phyloP scores from a whole-genome alignment of 2,329 filamentous ascomycete species.

The Blastomyces parvus region DNA sequence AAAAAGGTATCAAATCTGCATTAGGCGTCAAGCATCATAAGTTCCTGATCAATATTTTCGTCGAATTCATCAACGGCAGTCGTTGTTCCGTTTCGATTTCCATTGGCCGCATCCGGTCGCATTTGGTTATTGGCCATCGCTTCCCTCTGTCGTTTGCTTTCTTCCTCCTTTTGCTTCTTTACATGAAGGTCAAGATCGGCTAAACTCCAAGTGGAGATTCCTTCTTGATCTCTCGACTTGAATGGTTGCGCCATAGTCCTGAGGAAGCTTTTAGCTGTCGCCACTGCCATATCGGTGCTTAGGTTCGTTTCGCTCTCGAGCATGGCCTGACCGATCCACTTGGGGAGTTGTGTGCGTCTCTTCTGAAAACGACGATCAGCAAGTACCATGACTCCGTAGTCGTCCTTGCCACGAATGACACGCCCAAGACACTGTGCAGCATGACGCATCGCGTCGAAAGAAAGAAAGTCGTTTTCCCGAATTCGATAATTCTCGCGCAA shows the following conservation, averaged over 20 bases:
- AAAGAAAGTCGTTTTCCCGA: slow-evolving; percentile 92
- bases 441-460: slow-evolving; percentile 99
- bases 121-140: slow-evolving; percentile 23
- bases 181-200: slow-evolving; percentile 63
- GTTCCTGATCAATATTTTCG: slow-evolving; percentile 20
- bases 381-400: slow-evolving; percentile 99
- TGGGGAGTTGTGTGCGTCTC: slow-evolving; percentile 80
- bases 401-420: slow-evolving; percentile 90
- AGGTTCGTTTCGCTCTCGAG: slow-evolving; percentile 78
- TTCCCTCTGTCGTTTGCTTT: slow-evolving; percentile 59
- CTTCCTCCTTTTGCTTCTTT: slow-evolving; percentile 59
- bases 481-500: slow-evolving; percentile 96
- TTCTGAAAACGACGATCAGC: slow-evolving; percentile 90
- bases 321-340: slow-evolving; percentile 90
- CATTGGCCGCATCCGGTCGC: slow-evolving; percentile 14
- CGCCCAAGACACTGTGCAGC: slow-evolving; percentile 93
- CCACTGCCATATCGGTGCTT: slow-evolving; percentile 90
- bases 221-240: slow-evolving; percentile 71
- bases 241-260: slow-evolving; percentile 89
- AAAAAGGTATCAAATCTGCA: background rate
- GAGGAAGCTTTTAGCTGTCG: slow-evolving; percentile 79
- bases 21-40: slow-evolving; percentile 11
- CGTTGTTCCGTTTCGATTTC: slow-evolving; percentile 17
- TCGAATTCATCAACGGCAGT: slow-evolving; percentile 30
- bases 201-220: slow-evolving; percentile 83